A percentile compares a stretch with the other conserved stretches of the same genome.
Evolutionary conservation across 805 yeast genomes (phyloP).

Genomic region (Starmerella sp.): DNA sequence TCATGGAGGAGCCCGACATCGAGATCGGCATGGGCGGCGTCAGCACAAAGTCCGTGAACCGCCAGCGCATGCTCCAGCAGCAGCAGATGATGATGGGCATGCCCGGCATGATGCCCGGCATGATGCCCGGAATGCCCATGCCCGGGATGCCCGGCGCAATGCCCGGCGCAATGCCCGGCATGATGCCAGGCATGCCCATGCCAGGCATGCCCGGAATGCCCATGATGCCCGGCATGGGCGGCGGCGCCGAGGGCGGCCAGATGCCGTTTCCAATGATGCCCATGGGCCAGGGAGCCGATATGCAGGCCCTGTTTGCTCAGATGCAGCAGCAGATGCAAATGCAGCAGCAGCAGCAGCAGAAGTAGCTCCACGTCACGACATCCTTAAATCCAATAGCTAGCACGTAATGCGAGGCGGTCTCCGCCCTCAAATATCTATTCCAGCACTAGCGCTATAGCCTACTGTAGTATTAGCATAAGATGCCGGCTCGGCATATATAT

Average conservation of each 20-base stretch:
- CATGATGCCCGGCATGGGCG: conserved; percentile 14
- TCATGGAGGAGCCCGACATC: conserved; percentile 94
- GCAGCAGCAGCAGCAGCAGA: conserved; percentile 11
- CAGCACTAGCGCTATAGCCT: no score
- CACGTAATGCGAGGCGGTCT: no score
- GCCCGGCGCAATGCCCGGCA: conserved; percentile 16
- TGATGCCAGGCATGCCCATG: conserved; percentile 25
- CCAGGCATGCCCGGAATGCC: conserved; percentile 14
- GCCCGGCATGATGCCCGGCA: conserved; percentile 20
- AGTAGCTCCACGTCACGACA: no score
- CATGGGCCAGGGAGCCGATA: conserved; percentile 20
- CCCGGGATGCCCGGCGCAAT: conserved; percentile 14
- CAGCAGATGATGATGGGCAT: conserved; percentile 12
- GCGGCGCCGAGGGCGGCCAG: background rate
- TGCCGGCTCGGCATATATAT: no score
- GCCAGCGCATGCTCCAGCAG: conserved; percentile 11
- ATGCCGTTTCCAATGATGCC: conserved; percentile 30
- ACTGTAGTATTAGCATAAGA: no score
- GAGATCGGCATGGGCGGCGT: conserved; percentile 92
- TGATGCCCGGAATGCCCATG: conserved; percentile 23
- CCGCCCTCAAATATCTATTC: no score
- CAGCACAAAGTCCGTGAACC: conserved; percentile 5
- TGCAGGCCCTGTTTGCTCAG: conserved; percentile 20
- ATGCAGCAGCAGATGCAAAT: conserved; percentile 22
- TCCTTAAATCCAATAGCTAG: no score